Evolutionary conservation across 2,329 filamentous ascomycete species (phyloP), one percentile per base, ranked within the genome.

Genomic region (Scolecobasidium constrictum): DNA sequence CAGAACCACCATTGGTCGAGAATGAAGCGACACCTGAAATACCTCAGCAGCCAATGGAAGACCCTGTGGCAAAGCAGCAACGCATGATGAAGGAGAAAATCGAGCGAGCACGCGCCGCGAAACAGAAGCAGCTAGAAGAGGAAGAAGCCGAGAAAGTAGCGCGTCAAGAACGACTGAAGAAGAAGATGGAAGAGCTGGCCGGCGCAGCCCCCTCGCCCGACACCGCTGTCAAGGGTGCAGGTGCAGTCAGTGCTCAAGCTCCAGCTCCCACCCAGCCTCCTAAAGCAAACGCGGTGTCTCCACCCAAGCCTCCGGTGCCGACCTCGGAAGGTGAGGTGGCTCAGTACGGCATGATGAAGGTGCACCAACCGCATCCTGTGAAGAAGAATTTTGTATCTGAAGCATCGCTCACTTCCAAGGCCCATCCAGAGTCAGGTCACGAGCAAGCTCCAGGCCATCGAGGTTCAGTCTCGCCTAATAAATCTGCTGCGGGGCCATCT

Each of bases 101-200:
- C 5, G 81, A 87, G 52, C 65, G 77, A 40, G 81, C 82, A 12
- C 75, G 73, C 53, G 77, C 77, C 41, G 82, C 81, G 16, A 78
- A 80, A 53, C 79, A 82, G 54, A 72, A 81, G 45, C 69, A 77
- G 38, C 65, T 46, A 40, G 48, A 77, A 46, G 81, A 83, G 45
- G 74, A 86, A 57, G 78, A 73, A 16, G 73, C 69, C n/a, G 80
- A 84, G 53, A 81, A 86, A 54, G 80, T 77, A n/a, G 83, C 75
- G 15, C 75, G 71, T 46, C 73, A 75, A 52, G 81, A 85, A 54
- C 75, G 83, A 18, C 78, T 88, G 47, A 74, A 78, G 38, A 72
- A 81, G 55, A 86, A 85, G 59, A 63, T 88, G 37, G 81, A 81
- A 51, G 76, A 77, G 6, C 64, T 88, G 55, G 82, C 80, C 0